Evolutionary conservation across 2,329 filamentous ascomycete genomes (phyloP).

Genomic region (Alternaria gaisen): DNA sequence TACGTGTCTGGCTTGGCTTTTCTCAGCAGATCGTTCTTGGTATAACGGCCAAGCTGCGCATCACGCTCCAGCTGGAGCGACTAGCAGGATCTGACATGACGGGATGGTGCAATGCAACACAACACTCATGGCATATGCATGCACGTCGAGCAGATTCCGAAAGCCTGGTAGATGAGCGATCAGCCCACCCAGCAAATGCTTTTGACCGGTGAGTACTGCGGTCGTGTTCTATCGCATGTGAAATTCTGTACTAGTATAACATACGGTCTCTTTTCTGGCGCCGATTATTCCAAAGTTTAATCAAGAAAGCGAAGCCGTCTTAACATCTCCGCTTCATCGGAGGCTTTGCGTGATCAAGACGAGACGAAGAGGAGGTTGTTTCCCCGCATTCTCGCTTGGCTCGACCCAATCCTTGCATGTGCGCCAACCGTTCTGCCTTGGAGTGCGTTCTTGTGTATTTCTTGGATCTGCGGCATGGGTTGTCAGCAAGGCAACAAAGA

Average conservation of each 20-base stretch:
- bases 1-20: neutral
- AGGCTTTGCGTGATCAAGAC: constrained; percentile 5
- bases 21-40: neutral
- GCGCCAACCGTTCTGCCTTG: neutral
- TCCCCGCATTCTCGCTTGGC: constrained; percentile 13
- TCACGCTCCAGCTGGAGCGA: neutral
- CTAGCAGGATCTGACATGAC: neutral
- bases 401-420: neutral
- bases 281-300: neutral
- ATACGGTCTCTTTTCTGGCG: neutral
- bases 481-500: neutral
- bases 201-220: neutral
- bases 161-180: neutral
- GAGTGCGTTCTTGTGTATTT: constrained; percentile 1
- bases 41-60: neutral
- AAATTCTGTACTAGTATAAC: neutral
- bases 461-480: neutral
- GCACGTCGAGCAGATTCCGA: neutral
- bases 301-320: neutral
- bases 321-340: neutral
- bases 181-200: neutral
- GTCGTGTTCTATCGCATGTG: neutral
- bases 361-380: neutral
- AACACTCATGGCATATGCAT: constrained; percentile 1
- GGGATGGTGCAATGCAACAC: constrained; percentile 2